Base-by-base conservation (phyloP, 2,329 filamentous ascomycete genomes). In the Huntiella savannae region DNA sequence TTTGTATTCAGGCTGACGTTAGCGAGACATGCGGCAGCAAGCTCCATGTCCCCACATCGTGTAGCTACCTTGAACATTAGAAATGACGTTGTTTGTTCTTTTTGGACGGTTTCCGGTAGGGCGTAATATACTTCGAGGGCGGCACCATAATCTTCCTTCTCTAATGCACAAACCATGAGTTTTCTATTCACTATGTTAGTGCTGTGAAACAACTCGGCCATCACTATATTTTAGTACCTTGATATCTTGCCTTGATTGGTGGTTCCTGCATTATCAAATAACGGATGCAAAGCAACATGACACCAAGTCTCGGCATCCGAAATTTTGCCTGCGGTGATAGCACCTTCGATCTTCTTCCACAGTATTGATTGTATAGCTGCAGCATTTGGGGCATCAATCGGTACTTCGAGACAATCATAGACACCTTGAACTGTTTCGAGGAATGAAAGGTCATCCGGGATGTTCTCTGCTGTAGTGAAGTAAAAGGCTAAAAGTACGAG, bases 31-130 rank as follows among this genome's bases (percentile, higher is more conserved):
- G 75, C 67, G 15, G 65, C 59, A n/a, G 79, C 79, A 57, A 69
- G 56, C 1, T 73, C 68, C 34, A 61, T 56, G 53, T 87, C 72
- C 49, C 66, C 66, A 13, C 62, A 66, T 40, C 71, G 66, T 2
- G 91, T 59, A 0, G 80, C 75, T 13, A 79, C 66, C 55, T 82
- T 85, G 60, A 84, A 92, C 62, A 82, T 73, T 19, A 92, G 59
- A 55, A 84, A 91, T 33, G 72, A 67, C 2, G 81, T 84, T 54
- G 79, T 66, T 1, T 75, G 68, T 7, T 82, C 76, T 40, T 73
- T 65, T 51, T 69, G 71, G 13, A 68, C 68, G 0, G 60, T 53
- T 12, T 73, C 63, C 1, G 77, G 62, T 69, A 91, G 79, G 1
- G 65, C 59, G 15, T 65, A 60, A 52, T 80, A 77, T 1, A 70